Evolutionary conservation across 2,329 filamentous ascomycete genomes (phyloP).

Genomic region (Hortaea werneckii): DNA sequence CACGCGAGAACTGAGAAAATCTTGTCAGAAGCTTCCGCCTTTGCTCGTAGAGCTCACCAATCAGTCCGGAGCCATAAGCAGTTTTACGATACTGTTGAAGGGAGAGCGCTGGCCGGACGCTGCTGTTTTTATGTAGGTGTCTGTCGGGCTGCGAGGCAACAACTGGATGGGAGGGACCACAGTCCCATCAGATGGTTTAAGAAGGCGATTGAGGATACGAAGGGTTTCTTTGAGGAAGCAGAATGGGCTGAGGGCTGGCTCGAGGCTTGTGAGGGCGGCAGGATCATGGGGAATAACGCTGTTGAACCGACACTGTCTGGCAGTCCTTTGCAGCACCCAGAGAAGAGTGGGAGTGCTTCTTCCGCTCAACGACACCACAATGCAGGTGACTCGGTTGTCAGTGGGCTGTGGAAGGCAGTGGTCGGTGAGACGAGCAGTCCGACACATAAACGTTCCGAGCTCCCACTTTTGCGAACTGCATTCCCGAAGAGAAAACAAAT

Average conservation of each 20-base stretch:
- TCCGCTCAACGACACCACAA: not conserved
- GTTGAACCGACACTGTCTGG: not conserved
- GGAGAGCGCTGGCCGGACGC: slow-evolving; percentile 3
- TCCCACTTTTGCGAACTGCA: no score
- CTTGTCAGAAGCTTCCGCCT: no score
- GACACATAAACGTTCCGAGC: not conserved
- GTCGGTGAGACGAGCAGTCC: not conserved
- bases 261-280: not conserved
- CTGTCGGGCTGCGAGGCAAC: not conserved
- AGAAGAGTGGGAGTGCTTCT: not conserved
- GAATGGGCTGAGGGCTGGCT: slow-evolving; percentile 3
- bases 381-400: not conserved
- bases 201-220: slow-evolving; percentile 1
- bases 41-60: no score
- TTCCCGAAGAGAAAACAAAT: no score
- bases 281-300: no score
- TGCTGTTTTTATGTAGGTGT: slow-evolving; percentile 6
- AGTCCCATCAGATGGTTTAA: slow-evolving; percentile 1
- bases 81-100: not conserved
- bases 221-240: slow-evolving; percentile 4
- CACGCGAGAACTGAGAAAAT: no score
- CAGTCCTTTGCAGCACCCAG: not conserved
- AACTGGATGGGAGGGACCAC: not conserved
- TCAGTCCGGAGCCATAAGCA: no score
- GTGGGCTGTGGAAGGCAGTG: not conserved